A percentile compares a stretch with the other conserved stretches of the same genome.
Evolutionary conservation across 345 rosid genomes (phyloP).

Genomic region (Barbarea vulgaris): DNA sequence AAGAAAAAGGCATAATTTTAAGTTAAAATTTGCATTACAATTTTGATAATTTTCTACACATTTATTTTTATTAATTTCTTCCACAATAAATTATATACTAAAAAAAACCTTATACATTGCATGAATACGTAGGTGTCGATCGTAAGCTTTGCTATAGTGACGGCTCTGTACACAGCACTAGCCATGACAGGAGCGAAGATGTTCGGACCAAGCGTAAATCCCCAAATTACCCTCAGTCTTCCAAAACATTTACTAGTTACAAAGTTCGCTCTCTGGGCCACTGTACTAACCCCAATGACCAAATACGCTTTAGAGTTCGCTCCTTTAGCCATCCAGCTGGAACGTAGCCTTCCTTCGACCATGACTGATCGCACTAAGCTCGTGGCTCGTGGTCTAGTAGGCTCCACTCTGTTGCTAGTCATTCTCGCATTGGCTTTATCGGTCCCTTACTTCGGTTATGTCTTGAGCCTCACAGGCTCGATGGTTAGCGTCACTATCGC

Average conservation of each 20-base stretch:
- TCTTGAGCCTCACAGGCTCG: constrained; percentile 74
- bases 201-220: constrained; percentile 59
- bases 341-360: constrained; percentile 54
- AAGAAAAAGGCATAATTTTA: too few relatives aligned
- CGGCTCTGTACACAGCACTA: constrained; percentile 53
- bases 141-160: constrained; percentile 69
- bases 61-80: background rate
- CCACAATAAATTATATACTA: background rate
- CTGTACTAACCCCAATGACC: constrained; percentile 77
- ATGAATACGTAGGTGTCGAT: constrained; percentile 48
- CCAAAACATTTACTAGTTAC: constrained; percentile 60
- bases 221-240: constrained; percentile 77
- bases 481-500: constrained; percentile 60
- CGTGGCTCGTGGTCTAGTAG: constrained; percentile 54
- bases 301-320: constrained; percentile 78
- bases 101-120: background rate
- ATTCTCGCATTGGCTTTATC: constrained; percentile 61
- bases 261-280: constrained; percentile 76
- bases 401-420: constrained; percentile 53
- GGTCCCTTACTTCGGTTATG: constrained; percentile 67
- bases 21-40: background rate
- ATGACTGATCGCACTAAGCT: constrained; percentile 44
- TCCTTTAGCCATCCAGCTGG: constrained; percentile 76
- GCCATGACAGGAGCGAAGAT: constrained; percentile 76
- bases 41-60: background rate